These are phyloP conservation scores for Artomyces pyxidatus DNA, from an alignment of 768 basidiomycete species.

Conservation along the genomic window DNA sequence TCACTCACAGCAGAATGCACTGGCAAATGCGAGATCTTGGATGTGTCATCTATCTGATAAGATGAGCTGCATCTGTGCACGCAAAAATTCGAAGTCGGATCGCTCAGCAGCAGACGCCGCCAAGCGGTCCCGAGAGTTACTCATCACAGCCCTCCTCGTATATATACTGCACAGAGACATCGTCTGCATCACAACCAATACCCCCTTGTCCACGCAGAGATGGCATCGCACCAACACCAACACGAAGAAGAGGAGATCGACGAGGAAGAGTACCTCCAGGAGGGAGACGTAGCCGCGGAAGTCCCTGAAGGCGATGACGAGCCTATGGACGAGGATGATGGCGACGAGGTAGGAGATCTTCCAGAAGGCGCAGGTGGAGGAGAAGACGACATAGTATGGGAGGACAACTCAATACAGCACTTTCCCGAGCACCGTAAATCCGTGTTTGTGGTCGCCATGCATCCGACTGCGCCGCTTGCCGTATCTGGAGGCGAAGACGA, in stretches of 20 bases:
- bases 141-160: background rate
- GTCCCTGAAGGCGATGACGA: conserved; percentile 57
- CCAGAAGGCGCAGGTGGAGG: conserved; percentile 12
- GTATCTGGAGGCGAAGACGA: conserved; percentile 96
- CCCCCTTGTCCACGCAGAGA: conserved; percentile 3
- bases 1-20: too few species aligned
- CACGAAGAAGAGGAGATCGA: background rate
- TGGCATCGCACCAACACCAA: background rate
- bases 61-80: conserved; percentile 2
- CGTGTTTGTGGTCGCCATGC: conserved; percentile 77
- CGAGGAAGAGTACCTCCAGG: conserved; percentile 39
- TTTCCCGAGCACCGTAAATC: conserved; percentile 66
- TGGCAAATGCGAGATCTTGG: too few species aligned
- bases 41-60: too few species aligned
- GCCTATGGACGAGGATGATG: conserved; percentile 64
- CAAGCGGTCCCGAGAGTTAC: background rate
- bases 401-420: conserved; percentile 61
- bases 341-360: conserved; percentile 22
- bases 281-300: conserved; percentile 59
- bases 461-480: conserved; percentile 77
- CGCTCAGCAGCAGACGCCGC: background rate
- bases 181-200: background rate
- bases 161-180: background rate
- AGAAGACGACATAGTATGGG: conserved; percentile 25
- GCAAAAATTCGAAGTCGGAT: too few species aligned